Conservation (phyloP, 345 rosid species). For the Trapa incisa region DNA sequence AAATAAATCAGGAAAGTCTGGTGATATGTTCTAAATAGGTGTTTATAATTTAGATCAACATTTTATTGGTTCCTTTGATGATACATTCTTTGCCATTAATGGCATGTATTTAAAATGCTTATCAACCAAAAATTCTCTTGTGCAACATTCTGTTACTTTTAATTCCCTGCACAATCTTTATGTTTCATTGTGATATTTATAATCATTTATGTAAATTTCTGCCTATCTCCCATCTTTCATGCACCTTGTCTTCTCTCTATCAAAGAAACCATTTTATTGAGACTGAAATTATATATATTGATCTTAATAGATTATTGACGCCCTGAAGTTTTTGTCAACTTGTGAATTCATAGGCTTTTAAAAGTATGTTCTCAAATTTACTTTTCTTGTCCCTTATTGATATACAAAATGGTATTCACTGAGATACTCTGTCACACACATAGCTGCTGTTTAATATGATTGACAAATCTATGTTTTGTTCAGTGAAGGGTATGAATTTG, state of each 20-base stretch:
- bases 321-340: not conserved
- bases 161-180: not conserved
- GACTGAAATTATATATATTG: not conserved
- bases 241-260: not conserved
- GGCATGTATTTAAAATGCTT: too few species aligned
- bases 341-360: not conserved
- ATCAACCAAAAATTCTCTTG: too few species aligned
- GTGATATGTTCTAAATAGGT: not conserved
- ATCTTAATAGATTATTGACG: not conserved
- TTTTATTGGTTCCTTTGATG: not conserved
- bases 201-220: not conserved
- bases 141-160: not conserved
- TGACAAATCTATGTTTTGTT: conserved; percentile 25
- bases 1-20: not conserved
- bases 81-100: not conserved
- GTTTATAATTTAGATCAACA: not conserved
- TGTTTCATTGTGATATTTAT: not conserved
- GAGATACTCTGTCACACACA: not conserved
- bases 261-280: not conserved
- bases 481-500: conserved; percentile 99
- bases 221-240: too few species aligned
- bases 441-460: not conserved
- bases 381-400: not conserved
- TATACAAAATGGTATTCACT: not conserved
- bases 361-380: not conserved